Percentiles rank a stretch among this genome's conserved stretches.
These are phyloP conservation scores for Phytophthora melonis DNA, from an alignment of 352 stramenopile genomes.

Conservation along the genomic window DNA sequence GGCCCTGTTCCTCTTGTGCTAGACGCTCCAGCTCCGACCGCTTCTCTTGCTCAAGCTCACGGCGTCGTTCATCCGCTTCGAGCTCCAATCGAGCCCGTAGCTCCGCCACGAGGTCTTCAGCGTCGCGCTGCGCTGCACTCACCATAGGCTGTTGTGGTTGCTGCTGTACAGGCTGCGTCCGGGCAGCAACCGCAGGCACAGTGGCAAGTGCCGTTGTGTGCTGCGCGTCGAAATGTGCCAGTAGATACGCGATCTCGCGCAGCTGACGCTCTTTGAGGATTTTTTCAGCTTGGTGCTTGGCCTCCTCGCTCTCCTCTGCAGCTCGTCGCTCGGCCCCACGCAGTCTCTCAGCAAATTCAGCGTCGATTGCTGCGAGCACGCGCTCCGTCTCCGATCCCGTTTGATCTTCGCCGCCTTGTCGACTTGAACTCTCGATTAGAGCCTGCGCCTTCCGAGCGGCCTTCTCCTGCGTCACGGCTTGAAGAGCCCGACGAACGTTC, in stretches of 20 bases:
- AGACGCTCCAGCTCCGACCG: slow-evolving; percentile 39
- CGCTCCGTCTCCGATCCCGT: slow-evolving; percentile 23
- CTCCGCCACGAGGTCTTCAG: slow-evolving; percentile 54
- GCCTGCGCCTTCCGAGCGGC: slow-evolving; percentile 49
- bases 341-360: slow-evolving; percentile 51
- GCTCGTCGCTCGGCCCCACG: slow-evolving; percentile 42
- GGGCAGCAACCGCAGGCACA: not conserved
- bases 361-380: slow-evolving; percentile 50
- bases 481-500: slow-evolving; percentile 41
- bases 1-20: slow-evolving; percentile 31
- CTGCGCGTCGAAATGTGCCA: slow-evolving; percentile 51
- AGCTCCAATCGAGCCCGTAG: slow-evolving; percentile 59
- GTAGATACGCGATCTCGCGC: slow-evolving; percentile 52
- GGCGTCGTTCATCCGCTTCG: slow-evolving; percentile 57
- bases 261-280: slow-evolving; percentile 55
- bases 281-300: slow-evolving; percentile 38
- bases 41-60: slow-evolving; percentile 53
- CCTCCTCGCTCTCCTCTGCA: slow-evolving; percentile 37
- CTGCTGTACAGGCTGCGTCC: slow-evolving; percentile 4
- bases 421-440: slow-evolving; percentile 27
- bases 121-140: slow-evolving; percentile 20
- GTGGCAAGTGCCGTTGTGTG: slow-evolving; percentile 32
- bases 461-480: slow-evolving; percentile 61
- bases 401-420: not conserved
- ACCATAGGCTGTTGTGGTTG: slow-evolving; percentile 14